These are phyloP conservation scores for Tricholoma sp. DNA, from an alignment of 768 basidiomycete genomes.

Conservation along the genomic window DNA sequence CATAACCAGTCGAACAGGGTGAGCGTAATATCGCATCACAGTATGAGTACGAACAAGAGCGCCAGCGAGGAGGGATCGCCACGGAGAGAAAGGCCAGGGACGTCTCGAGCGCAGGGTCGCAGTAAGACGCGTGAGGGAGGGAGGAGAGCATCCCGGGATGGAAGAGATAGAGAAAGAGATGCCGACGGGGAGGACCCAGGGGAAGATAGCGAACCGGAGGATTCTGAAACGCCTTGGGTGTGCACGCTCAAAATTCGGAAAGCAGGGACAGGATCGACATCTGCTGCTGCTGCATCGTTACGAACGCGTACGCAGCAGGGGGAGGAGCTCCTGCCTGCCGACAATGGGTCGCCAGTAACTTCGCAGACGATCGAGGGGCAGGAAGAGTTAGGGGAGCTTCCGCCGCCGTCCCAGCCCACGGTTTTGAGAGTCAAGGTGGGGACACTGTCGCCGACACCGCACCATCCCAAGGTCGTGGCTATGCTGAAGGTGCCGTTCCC, in stretches of 20 bases:
- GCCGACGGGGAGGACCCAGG: constrained; percentile 43
- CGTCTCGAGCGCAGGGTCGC: neutral
- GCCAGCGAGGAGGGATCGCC: constrained; percentile 18
- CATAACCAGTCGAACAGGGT: constrained; percentile 22
- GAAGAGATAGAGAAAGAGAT: constrained; percentile 6
- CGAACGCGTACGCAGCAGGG: constrained; percentile 8
- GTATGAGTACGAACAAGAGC: constrained; percentile 27
- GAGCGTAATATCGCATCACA: constrained; percentile 37
- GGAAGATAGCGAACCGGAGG: constrained; percentile 90
- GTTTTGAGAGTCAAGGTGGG: constrained; percentile 63
- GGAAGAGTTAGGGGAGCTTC: constrained; percentile 7
- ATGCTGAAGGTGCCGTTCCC: constrained; percentile 90
- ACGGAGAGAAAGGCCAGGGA: neutral
- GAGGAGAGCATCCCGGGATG: constrained; percentile 1
- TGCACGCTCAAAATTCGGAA: constrained; percentile 73
- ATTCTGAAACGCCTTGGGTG: constrained; percentile 94
- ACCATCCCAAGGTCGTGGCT: constrained; percentile 92
- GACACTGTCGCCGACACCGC: constrained; percentile 85
- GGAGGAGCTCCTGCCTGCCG: constrained; percentile 5
- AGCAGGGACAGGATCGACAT: constrained; percentile 8
- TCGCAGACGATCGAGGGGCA: neutral
- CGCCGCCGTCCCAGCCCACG: constrained; percentile 17
- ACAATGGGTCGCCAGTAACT: constrained; percentile 1
- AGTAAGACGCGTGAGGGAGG: constrained; percentile 1
- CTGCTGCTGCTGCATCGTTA: constrained; percentile 10